Conservation (phyloP, 2,329 filamentous ascomycete species). For the Pyricularia grisea region DNA sequence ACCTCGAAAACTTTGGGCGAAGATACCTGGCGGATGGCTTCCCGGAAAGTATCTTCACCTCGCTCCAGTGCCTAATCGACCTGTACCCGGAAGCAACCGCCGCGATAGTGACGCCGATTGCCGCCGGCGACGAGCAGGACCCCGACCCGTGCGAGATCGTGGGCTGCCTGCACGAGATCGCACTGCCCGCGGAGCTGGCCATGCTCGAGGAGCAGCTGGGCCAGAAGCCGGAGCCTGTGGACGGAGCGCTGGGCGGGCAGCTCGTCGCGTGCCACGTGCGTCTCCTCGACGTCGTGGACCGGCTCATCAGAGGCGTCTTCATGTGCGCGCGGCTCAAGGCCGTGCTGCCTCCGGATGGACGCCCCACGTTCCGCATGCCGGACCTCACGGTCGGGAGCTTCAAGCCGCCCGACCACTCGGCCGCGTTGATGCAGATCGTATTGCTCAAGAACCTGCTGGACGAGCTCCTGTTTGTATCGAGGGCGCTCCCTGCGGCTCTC, state of each 20-base stretch:
- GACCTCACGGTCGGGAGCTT: slow-evolving; percentile 31
- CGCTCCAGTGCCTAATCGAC: slow-evolving; percentile 23
- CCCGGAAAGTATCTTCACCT: slow-evolving; percentile 13
- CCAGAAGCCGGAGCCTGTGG: slow-evolving; percentile 12
- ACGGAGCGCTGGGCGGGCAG: slow-evolving; percentile 25
- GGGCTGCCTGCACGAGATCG: slow-evolving; percentile 23
- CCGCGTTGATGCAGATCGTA: slow-evolving; percentile 22
- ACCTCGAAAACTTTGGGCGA: neutral
- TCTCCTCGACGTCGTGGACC: slow-evolving; percentile 25
- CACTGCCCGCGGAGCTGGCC: slow-evolving; percentile 10
- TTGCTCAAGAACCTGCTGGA: slow-evolving; percentile 22
- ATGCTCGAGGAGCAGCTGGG: slow-evolving; percentile 8
- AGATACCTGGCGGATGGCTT: neutral
- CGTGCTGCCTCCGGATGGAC: slow-evolving; percentile 15
- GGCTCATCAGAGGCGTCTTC: slow-evolving; percentile 19
- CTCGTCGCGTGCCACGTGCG: slow-evolving; percentile 27
- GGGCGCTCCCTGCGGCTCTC: neutral
- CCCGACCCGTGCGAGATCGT: slow-evolving; percentile 17
- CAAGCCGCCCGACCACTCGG: slow-evolving; percentile 20
- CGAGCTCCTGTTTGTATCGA: slow-evolving; percentile 8
- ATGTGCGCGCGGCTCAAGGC: slow-evolving; percentile 21
- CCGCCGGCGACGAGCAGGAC: neutral
- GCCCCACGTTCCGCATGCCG: slow-evolving; percentile 25
- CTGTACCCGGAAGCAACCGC: slow-evolving; percentile 23
- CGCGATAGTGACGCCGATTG: slow-evolving; percentile 8